Base-by-base conservation (phyloP, 2,329 filamentous ascomycete genomes). In the Cercospora sesami region DNA sequence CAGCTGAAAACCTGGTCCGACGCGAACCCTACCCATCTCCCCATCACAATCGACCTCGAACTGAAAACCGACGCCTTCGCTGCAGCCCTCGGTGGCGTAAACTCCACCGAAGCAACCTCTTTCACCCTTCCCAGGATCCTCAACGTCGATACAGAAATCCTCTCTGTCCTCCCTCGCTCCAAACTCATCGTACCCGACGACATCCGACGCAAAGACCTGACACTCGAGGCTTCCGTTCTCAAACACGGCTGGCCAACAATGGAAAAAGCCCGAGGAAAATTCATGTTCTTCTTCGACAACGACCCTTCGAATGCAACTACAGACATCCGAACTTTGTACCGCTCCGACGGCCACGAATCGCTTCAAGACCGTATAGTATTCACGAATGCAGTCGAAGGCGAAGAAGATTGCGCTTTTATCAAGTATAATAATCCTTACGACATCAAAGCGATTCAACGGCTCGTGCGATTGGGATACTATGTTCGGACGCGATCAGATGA, bases 251-350 rank as follows among this genome's bases (percentile, higher is more conserved):
- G 83, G 83, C 83, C 83, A 0, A 79, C 79, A 12, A 77, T 86
- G 2, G 78, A 81, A 2, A 78, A 79, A 2, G 79, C 81, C 0
- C 75, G 82, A 10, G 83, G 83, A 4, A 79, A 81, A 31, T 79
- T 85, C 72, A 78, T 85, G 68, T 85, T 85, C 77, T 80, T 81
- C 70, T 84, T 85, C 77, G 84, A 85, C 73, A 85, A 85, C 71
- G 81, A 81, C 30, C 80, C 81, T 0, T 79, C 79, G 16, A 65
- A 74, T 78, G 18, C 75, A 70, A 36, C 74, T 9, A 30, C 67
- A 10, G 57, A 73, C 18, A 75, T 81, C 3, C 79, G 81, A 42
- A 74, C 78, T 28, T 71, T 79, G n/a, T 85, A 85, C 73, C 77
- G 73, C 14, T 72, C 75, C 28, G 39, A 72, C 9, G 75, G 76